Evolutionary conservation across 176 grass and related monocot genomes (phyloP).

Genomic region (Ampelocalamus luodianensis): DNA sequence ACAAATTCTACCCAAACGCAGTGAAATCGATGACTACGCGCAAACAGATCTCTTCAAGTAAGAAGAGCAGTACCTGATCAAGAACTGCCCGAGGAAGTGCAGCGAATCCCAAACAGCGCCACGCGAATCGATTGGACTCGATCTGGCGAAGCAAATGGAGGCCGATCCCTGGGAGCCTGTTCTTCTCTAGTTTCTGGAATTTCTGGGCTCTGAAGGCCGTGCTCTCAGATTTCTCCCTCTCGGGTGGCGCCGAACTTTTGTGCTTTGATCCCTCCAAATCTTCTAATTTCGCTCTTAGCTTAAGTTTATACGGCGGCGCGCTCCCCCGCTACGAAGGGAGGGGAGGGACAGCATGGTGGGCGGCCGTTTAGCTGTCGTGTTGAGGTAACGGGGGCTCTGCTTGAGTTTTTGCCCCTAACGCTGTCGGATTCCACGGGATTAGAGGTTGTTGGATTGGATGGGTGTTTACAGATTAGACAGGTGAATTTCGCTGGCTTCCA

Average conservation of each 20-base stretch:
- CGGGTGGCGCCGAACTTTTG: neutral
- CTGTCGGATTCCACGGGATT: slow-evolving; percentile 5
- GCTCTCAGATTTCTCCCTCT: slow-evolving; percentile 24
- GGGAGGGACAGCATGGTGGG: neutral
- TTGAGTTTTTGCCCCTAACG: neutral
- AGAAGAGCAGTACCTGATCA: slow-evolving; percentile 40
- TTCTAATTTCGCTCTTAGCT: slow-evolving; percentile 14
- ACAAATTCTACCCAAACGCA: neutral
- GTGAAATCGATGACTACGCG: neutral
- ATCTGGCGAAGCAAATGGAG: slow-evolving; percentile 2
- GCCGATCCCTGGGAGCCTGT: neutral
- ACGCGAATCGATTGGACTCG: neutral
- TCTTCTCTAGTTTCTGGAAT: slow-evolving; percentile 9
- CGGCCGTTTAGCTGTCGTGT: slow-evolving; percentile 7
- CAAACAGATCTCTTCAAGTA: slow-evolving; percentile 30
- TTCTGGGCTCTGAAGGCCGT: neutral
- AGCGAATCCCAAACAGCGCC: neutral
- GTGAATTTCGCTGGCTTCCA: neutral
- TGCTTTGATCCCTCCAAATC: slow-evolving; percentile 35
- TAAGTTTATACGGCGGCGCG: slow-evolving; percentile 28
- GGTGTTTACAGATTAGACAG: neutral
- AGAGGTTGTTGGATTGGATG: neutral
- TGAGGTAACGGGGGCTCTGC: too few relatives aligned
- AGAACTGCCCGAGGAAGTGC: slow-evolving; percentile 27
- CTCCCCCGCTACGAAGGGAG: neutral